A percentile compares a stretch with the other conserved stretches of the same genome.
Conservation (phyloP, 164 flowering plant genomes). For the Chimonanthus salicifolius region DNA sequence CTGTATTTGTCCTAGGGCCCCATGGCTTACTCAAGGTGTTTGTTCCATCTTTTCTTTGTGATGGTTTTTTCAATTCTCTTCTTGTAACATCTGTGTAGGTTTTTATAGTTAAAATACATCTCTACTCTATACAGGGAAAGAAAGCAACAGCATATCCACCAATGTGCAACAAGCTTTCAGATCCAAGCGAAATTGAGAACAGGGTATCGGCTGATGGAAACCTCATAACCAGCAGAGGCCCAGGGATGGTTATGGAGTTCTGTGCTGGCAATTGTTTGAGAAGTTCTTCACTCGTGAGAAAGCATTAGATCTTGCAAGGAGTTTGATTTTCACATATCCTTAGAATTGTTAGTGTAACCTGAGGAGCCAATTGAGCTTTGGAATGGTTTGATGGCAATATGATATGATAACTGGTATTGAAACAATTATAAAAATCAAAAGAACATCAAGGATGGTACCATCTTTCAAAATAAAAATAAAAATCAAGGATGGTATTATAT, state of each 20-base stretch:
- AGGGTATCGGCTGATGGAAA: constrained; percentile 84
- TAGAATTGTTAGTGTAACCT: background rate
- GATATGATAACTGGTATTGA: background rate
- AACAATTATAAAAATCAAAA: background rate
- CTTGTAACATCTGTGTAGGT: background rate
- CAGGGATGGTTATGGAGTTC: constrained; percentile 87
- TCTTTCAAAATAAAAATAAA: too few species aligned
- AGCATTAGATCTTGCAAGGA: constrained; percentile 64
- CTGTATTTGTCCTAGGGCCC: too few species aligned
- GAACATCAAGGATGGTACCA: background rate
- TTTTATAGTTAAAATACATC: background rate
- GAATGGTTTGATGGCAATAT: background rate
- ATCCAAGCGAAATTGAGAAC: constrained; percentile 55
- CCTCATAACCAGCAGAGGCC: constrained; percentile 87
- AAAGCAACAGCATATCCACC: constrained; percentile 93
- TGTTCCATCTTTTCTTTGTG: too few species aligned
- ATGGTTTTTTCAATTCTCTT: background rate
- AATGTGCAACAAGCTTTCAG: constrained; percentile 73
- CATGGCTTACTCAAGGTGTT: too few species aligned
- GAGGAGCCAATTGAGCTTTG: background rate
- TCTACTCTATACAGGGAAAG: constrained; percentile 55
- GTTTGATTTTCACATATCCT: constrained; percentile 38
- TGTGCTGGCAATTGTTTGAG: constrained; percentile 67
- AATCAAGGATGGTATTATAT: background rate
- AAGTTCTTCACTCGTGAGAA: constrained; percentile 63